phyloP scores from a whole-genome alignment of 2,329 filamentous ascomycete species.

The Fusarium annulatum region DNA sequence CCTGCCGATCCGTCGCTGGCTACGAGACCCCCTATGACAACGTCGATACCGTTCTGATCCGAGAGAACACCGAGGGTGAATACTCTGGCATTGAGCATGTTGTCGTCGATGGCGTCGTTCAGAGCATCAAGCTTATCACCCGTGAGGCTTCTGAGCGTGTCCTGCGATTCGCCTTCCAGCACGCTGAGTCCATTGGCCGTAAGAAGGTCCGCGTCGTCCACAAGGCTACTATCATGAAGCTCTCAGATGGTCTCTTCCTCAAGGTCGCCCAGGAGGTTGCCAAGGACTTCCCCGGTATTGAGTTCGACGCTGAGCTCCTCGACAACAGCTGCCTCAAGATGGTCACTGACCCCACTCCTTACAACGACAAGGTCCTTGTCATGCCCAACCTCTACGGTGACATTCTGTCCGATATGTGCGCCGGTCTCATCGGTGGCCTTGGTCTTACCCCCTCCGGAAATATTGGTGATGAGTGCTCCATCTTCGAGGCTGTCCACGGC shows the following conservation, averaged over 20 bases:
- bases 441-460: slow-evolving; percentile 97
- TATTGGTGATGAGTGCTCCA: slow-evolving; percentile 98
- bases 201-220: slow-evolving; percentile 98
- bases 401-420: slow-evolving; percentile 99
- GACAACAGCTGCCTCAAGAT: slow-evolving; percentile 99
- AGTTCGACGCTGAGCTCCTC: slow-evolving; percentile 97
- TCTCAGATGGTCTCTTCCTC: slow-evolving; percentile 98
- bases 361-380: slow-evolving; percentile 99
- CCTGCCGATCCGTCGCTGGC: slow-evolving; percentile 95
- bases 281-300: slow-evolving; percentile 95
- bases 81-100: slow-evolving; percentile 99
- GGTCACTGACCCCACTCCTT: slow-evolving; percentile 93
- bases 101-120: slow-evolving; percentile 96
- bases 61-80: slow-evolving; percentile 99
- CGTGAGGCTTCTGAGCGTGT: slow-evolving; percentile 94
- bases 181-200: slow-evolving; percentile 91
- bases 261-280: slow-evolving; percentile 84
- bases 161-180: slow-evolving; percentile 97
- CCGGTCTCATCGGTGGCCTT: slow-evolving; percentile 96
- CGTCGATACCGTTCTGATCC: slow-evolving; percentile 96
- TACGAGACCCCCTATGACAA: slow-evolving; percentile 99
- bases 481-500: slow-evolving; percentile 99
- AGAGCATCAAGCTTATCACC: slow-evolving; percentile 99
- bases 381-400: slow-evolving; percentile 99
- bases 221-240: slow-evolving; percentile 99